phyloP scores from a whole-genome alignment of 805 yeast species.

The Wickerhamiella nectarea region DNA sequence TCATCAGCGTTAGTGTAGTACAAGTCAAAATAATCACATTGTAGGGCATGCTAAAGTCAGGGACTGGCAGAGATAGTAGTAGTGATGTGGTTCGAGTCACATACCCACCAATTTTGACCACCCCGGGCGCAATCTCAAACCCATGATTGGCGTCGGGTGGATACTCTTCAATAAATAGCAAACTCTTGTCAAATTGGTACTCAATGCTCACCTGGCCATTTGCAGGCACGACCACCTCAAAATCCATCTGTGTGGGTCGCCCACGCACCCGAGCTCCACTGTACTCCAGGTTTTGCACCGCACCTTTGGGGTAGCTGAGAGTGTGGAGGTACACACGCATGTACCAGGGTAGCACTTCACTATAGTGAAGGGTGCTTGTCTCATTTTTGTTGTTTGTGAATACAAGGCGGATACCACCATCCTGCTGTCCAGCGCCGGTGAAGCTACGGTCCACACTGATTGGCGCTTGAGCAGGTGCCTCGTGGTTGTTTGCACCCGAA shows the following conservation, averaged over 20 bases:
- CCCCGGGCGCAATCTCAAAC: conserved; percentile 82
- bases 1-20: conserved; percentile 82
- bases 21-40: conserved; percentile 90
- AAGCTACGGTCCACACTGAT: conserved; percentile 67
- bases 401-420: conserved; percentile 75
- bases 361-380: conserved; percentile 43
- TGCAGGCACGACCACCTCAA: conserved; percentile 51
- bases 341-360: conserved; percentile 87
- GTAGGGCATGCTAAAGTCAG: conserved; percentile 97
- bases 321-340: conserved; percentile 73
- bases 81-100: conserved; percentile 69
- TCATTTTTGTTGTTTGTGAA: conserved; percentile 47
- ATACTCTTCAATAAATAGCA: conserved; percentile 74
- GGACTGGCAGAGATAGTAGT: conserved; percentile 78
- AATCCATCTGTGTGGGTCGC: conserved; percentile 74
- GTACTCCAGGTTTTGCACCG: conserved; percentile 34
- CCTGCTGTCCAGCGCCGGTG: conserved; percentile 83
- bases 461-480: conserved; percentile 27
- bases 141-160: conserved; percentile 99
- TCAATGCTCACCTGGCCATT: conserved; percentile 44
- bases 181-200: conserved; percentile 75
- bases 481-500: not conserved
- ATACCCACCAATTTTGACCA: conserved; percentile 29
- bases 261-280: conserved; percentile 66
- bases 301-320: conserved; percentile 27